phyloP scores from a whole-genome alignment of 2,329 filamentous ascomycete genomes.

The Talaromyces amestolkiae region DNA sequence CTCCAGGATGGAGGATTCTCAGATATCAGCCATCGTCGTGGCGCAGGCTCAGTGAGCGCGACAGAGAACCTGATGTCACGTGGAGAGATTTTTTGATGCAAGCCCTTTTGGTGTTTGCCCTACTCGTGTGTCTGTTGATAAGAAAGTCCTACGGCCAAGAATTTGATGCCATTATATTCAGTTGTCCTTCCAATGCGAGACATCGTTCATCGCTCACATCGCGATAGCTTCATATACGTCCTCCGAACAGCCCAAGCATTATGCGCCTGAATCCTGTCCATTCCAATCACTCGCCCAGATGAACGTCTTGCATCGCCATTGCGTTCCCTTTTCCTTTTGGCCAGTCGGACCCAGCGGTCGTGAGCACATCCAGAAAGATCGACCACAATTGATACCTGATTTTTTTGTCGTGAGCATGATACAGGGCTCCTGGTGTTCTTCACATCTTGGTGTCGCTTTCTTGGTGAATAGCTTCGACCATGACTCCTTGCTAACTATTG shows the following conservation, averaged over 20 bases:
- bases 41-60: neutral
- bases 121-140: neutral
- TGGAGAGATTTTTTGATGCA: neutral
- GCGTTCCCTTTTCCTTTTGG: slow-evolving; percentile 75
- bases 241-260: neutral
- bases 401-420: slow-evolving; percentile 84
- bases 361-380: slow-evolving; percentile 66
- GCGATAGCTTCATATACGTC: neutral
- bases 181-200: neutral
- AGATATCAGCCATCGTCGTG: neutral
- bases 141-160: neutral
- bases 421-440: slow-evolving; percentile 80
- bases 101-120: neutral
- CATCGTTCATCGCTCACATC: neutral
- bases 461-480: slow-evolving; percentile 84
- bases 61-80: neutral
- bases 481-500: slow-evolving; percentile 70
- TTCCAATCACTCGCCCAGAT: slow-evolving; percentile 67
- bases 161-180: neutral
- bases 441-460: slow-evolving; percentile 72
- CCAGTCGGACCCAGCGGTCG: slow-evolving; percentile 83
- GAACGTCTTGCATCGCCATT: slow-evolving; percentile 87
- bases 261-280: slow-evolving; percentile 21
- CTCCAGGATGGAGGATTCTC: neutral
- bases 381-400: slow-evolving; percentile 72